Evolutionary conservation across 768 basidiomycete genomes (phyloP), one percentile per base, ranked within the genome.

Genomic region (Pleurotus tuoliensis): DNA sequence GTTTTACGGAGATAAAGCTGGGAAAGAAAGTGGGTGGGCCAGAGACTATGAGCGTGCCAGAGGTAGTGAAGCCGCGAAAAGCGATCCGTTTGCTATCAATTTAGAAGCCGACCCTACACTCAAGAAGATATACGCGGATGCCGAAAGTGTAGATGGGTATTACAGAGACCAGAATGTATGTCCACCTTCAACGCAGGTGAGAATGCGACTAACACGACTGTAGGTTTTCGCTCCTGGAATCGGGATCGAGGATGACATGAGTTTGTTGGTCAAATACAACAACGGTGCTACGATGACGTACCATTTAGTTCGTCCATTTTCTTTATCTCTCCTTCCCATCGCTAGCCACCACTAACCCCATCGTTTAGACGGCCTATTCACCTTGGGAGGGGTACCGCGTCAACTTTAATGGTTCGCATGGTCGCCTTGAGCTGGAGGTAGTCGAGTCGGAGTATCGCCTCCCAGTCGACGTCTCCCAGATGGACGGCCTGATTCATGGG

Each of bases 211-310:
- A 48, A 30, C 37, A n/a, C 16, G 22, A n/a, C 13, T 7, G 3
- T 48, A 76, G 73, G 72, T 74, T 16, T 77, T 77, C 56, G 71
- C 70, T 13, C 67, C 73, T 20, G 71, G 66, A 3, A 73, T 76
- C 50, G 74, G 71, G 5, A 81, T 82, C 56, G 80, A 82, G 64
- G 80, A 82, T 58, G 80, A 81, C 60, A 78, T 80, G 74, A 69
- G 73, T 47, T 70, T 80, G 4, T 67, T 81, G 48, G 78, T 80
- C 12, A 71, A 74, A 38, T 80, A 79, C 61, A 71, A 73, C 54
- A 73, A 68, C 9, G 79, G 76, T 2, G 76, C 71, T 0, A 78
- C 74, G n/a, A 73, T 82, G 74, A 77, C 77, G 4, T 82, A 80
- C 62, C 79, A 82, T 64, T 64, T 82, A 46, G 77, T 76, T 43